These are phyloP conservation scores for Leccinellum luteum DNA, from an alignment of 768 basidiomycete genomes.

Conservation along the genomic window DNA sequence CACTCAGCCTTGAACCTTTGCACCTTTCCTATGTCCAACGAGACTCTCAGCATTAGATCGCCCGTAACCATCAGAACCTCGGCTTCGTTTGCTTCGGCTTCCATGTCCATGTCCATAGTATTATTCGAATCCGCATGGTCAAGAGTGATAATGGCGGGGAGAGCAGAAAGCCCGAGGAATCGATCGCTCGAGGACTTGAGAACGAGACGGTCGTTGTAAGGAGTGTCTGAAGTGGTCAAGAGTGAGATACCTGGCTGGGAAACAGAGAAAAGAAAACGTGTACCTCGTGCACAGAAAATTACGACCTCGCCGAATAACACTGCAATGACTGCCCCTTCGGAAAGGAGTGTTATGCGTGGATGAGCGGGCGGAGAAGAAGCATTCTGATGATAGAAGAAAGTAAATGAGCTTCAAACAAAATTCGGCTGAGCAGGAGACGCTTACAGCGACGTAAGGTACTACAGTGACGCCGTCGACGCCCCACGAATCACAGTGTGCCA, in stretches of 20 bases:
- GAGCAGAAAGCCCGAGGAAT: constrained; percentile 68
- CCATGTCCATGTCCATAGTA: constrained; percentile 9
- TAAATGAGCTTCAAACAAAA: not conserved
- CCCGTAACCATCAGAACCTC: constrained; percentile 51
- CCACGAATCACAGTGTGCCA: constrained; percentile 26
- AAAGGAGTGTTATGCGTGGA: constrained; percentile 60
- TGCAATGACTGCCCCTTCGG: constrained; percentile 55
- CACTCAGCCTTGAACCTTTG: constrained; percentile 62
- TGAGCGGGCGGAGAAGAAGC: constrained; percentile 68
- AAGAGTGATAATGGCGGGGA: constrained; percentile 19
- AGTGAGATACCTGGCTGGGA: not conserved
- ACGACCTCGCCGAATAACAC: constrained; percentile 79
- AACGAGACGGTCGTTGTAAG: constrained; percentile 69
- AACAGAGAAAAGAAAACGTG: not conserved
- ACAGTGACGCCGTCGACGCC: constrained; percentile 40
- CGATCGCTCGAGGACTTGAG: constrained; percentile 68
- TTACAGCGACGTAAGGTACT: constrained; percentile 77
- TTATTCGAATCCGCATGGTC: constrained; percentile 16
- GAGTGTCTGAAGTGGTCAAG: constrained; percentile 46
- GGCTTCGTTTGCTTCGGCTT: constrained; percentile 10
- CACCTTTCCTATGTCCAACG: constrained; percentile 60
- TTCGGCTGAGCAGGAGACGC: constrained; percentile 22
- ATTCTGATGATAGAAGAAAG: constrained; percentile 41
- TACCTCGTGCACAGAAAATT: constrained; percentile 67
- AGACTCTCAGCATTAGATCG: constrained; percentile 65